Evolutionary conservation across 2,329 filamentous ascomycete species (phyloP).

Genomic region (Drechslera avenae): DNA sequence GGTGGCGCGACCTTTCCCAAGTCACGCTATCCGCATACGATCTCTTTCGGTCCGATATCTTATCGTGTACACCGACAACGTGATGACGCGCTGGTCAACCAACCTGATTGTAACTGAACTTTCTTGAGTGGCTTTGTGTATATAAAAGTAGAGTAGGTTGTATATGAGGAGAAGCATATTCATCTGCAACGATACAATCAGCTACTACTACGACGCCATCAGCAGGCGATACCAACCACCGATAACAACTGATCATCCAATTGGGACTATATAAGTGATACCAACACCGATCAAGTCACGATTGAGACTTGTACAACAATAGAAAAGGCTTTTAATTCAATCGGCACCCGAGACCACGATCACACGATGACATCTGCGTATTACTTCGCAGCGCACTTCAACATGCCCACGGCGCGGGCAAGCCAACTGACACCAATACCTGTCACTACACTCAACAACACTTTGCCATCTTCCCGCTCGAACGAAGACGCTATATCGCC

Average conservation of each 20-base stretch:
- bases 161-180: not conserved
- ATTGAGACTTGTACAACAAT: too few relatives aligned
- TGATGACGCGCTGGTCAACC: constrained; percentile 16
- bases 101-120: constrained; percentile 20
- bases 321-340: too few relatives aligned
- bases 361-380: constrained; percentile 22
- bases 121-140: not conserved
- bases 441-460: not conserved
- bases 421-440: not conserved
- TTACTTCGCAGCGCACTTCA: constrained; percentile 30
- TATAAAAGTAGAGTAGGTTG: constrained; percentile 1
- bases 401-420: constrained; percentile 11
- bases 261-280: not conserved
- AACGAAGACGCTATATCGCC: not conserved
- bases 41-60: constrained; percentile 11
- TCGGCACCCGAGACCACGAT: not conserved
- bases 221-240: not conserved
- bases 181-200: constrained; percentile 1
- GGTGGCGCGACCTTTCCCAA: constrained; percentile 26
- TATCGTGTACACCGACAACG: constrained; percentile 16
- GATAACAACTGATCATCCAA: not conserved
- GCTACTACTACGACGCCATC: not conserved
- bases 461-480: not conserved
- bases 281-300: not conserved
- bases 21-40: constrained; percentile 15